These are phyloP conservation scores for Daldinia sp. DNA, from an alignment of 2,329 filamentous ascomycete genomes.

Conservation along the genomic window DNA sequence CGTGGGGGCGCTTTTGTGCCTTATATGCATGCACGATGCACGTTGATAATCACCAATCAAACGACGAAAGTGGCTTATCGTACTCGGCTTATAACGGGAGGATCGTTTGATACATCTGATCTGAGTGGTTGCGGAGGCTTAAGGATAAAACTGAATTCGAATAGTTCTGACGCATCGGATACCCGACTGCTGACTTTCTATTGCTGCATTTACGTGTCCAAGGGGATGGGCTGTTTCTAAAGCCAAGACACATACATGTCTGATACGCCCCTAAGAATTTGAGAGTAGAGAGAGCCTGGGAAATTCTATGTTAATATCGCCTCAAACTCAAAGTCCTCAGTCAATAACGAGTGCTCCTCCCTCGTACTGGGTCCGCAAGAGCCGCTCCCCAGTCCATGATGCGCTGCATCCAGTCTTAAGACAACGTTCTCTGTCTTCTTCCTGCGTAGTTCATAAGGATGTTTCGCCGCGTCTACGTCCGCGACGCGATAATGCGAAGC, in stretches of 20 bases:
- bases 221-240: too few species aligned
- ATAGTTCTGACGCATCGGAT: too few species aligned
- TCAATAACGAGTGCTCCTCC: conserved; percentile 55
- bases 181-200: too few species aligned
- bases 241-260: too few species aligned
- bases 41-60: not conserved
- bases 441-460: conserved; percentile 68
- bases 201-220: not conserved
- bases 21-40: not conserved
- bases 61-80: not conserved
- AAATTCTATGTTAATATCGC: conserved; percentile 51
- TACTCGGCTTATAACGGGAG: not conserved
- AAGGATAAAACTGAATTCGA: too few species aligned
- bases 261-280: not conserved
- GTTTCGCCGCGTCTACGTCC: conserved; percentile 65
- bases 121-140: not conserved
- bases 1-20: not conserved
- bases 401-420: conserved; percentile 65
- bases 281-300: not conserved
- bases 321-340: conserved; percentile 53
- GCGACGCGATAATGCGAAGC: conserved; percentile 61
- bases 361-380: conserved; percentile 67
- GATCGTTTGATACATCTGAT: not conserved
- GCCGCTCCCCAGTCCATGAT: conserved; percentile 70
- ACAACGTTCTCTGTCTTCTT: conserved; percentile 62